Conservation (phyloP, 331 rosid genomes). For the Telfairia occidentalis region DNA sequence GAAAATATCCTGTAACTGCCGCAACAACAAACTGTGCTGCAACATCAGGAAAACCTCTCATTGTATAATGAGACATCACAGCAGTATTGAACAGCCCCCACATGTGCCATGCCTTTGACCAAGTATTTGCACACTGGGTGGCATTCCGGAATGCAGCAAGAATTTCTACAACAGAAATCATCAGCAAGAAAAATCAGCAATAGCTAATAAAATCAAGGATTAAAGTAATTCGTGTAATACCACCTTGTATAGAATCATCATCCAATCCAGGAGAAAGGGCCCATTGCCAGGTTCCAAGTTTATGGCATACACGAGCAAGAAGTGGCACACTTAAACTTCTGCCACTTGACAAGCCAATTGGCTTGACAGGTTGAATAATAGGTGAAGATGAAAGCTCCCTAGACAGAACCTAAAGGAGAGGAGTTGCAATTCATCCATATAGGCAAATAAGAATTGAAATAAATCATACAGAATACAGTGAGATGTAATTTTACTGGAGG, state of each 20-base stretch:
- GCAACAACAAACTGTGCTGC: conserved; percentile 79
- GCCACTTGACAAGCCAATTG: conserved; percentile 33
- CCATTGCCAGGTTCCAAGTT: conserved; percentile 83
- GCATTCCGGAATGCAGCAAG: conserved; percentile 62
- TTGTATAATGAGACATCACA: conserved; percentile 84
- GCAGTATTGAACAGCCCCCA: conserved; percentile 96
- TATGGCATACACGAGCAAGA: conserved; percentile 73
- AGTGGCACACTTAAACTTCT: conserved; percentile 57
- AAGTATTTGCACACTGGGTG: conserved; percentile 71
- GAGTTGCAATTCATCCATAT: conserved; percentile 17
- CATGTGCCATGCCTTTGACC: conserved; percentile 84
- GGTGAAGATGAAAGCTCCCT: conserved; percentile 56
- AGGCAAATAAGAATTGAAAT: conserved; percentile 1
- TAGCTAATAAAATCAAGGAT: not conserved
- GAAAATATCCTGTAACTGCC: conserved; percentile 95
- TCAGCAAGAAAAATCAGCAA: conserved; percentile 2
- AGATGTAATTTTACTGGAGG: not conserved
- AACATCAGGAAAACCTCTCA: conserved; percentile 55
- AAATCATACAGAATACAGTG: not conserved
- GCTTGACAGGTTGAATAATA: conserved; percentile 38
- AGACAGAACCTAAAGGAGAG: conserved; percentile 48
- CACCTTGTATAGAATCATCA: conserved; percentile 81
- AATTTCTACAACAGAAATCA: conserved; percentile 49
- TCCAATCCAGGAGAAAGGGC: conserved; percentile 72
- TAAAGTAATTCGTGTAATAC: not conserved